Base-by-base conservation (phyloP, 1,139 yeast species). In the Geotrichum fermentans region DNA sequence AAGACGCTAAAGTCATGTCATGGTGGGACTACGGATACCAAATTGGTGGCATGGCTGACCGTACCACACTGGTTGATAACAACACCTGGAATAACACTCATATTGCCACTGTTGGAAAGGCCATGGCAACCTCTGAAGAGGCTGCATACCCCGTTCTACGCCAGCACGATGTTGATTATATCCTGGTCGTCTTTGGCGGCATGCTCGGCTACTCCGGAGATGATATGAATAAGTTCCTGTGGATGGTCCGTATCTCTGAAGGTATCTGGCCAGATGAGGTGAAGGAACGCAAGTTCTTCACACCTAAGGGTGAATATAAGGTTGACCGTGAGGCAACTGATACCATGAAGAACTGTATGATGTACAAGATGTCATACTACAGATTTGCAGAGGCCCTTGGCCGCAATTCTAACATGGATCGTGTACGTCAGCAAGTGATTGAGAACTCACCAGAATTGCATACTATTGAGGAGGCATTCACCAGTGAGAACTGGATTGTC, bases 11-110 rank as follows among this genome's bases (percentile, higher is more conserved):
- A 68, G 84, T 94, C 56, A 88, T 94, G 85, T 85, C 97, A 6
- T 94, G 99, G 99, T 94, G 99, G 99, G 99, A 94, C 74, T 94
- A 94, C 66, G 99, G 99, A 50, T 94, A 94, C 70, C 99, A 94
- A 71, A 94, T 94, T 63, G 98, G 98, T 60, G 99, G 99, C 55
- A 92, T 94, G 97, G 98, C 98, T 41, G 98, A 94, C 70, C 81
- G 98, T 67, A 92, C 98, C 56, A 94, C 99, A 4, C 77, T 94
- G 59, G 99, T 94, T 40, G 99, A 94, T 69, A 94, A 94, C 77
- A 94, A 94, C 70, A 94, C 99, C 10, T 94, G 99, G 99, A 94
- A 94, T 68, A 94, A 94, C 72, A 94, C 99, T 4, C 99, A 94
- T 67, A 94, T 94, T 70, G 99, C 98, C 58, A 89, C 97, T n/a